Conservation (phyloP, 2,329 filamentous ascomycete genomes). For the Corynespora cassiicola region DNA sequence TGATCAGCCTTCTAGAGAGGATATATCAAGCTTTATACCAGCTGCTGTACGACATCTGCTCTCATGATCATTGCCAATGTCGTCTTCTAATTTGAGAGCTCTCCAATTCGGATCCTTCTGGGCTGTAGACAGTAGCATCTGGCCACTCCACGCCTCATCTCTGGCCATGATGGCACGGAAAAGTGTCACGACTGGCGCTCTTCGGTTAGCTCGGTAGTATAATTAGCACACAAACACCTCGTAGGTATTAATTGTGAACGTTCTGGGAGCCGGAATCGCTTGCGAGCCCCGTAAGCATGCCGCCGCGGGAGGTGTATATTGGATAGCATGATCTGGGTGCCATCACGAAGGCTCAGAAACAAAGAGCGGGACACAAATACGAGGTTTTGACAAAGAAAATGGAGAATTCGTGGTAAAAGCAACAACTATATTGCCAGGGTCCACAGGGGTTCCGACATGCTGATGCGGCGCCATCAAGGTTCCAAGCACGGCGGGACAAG, state of each 20-base stretch:
- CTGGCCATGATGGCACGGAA: conserved; percentile 19
- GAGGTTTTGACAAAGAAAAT: too few species aligned
- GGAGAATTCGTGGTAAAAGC: too few species aligned
- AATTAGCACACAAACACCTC: conserved; percentile 28
- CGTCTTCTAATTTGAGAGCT: conserved; percentile 8
- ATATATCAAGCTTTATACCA: conserved; percentile 31
- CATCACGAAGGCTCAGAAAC: not conserved
- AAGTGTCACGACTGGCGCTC: conserved; percentile 19
- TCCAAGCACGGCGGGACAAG: conserved; percentile 18
- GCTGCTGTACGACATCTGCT: not conserved
- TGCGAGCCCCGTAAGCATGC: too few species aligned
- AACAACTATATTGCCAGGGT: conserved; percentile 10
- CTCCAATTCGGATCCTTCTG: conserved; percentile 12
- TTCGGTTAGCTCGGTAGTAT: conserved; percentile 25
- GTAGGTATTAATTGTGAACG: conserved; percentile 24
- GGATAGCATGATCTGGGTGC: conserved; percentile 20
- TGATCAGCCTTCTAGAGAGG: conserved; percentile 24
- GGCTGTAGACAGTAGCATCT: conserved; percentile 14
- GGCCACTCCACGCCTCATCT: conserved; percentile 15
- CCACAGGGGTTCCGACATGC: too few species aligned
- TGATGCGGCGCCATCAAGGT: conserved; percentile 11
- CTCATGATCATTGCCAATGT: conserved; percentile 9
- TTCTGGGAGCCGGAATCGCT: too few species aligned
- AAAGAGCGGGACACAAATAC: not conserved
- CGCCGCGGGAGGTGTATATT: conserved; percentile 29